phyloP scores from a whole-genome alignment of 2,329 filamentous ascomycete species.

The Arachnopeziza araneosa region DNA sequence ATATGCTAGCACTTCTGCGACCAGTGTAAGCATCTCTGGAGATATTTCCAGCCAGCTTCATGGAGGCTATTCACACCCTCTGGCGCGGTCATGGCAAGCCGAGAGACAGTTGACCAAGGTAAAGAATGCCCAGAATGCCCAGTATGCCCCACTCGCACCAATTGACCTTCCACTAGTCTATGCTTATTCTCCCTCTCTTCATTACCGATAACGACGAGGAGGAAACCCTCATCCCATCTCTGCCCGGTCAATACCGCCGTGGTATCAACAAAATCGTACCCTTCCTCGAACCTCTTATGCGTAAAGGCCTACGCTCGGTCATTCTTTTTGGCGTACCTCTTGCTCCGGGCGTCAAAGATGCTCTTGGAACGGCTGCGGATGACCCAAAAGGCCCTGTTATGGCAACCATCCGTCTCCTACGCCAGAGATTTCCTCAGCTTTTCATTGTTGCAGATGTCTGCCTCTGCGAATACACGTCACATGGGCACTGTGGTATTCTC shows the following conservation, averaged over 20 bases:
- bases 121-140: slow-evolving; percentile 28
- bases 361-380: slow-evolving; percentile 85
- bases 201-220: slow-evolving; percentile 92
- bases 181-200: slow-evolving; percentile 98
- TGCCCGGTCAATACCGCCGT: slow-evolving; percentile 84
- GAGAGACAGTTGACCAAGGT: slow-evolving; percentile 84
- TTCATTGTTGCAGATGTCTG: slow-evolving; percentile 93
- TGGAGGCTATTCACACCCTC: slow-evolving; percentile 74
- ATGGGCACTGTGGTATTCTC: slow-evolving; percentile 95
- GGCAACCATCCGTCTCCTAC: slow-evolving; percentile 74
- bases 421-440: slow-evolving; percentile 78
- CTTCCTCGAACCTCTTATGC: slow-evolving; percentile 79
- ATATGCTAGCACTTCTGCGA: slow-evolving; percentile 60
- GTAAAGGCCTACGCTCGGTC: slow-evolving; percentile 85
- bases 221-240: slow-evolving; percentile 80
- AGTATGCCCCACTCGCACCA: background rate
- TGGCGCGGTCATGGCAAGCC: slow-evolving; percentile 76
- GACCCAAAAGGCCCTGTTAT: slow-evolving; percentile 92
- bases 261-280: slow-evolving; percentile 81
- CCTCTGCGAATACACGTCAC: slow-evolving; percentile 96
- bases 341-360: slow-evolving; percentile 75
- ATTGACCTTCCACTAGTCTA: slow-evolving; percentile 56
- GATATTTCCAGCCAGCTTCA: slow-evolving; percentile 82
- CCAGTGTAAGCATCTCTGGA: slow-evolving; percentile 63
- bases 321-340: slow-evolving; percentile 95